phyloP scores from a whole-genome alignment of 345 rosid species.

The Litchi chinensis region DNA sequence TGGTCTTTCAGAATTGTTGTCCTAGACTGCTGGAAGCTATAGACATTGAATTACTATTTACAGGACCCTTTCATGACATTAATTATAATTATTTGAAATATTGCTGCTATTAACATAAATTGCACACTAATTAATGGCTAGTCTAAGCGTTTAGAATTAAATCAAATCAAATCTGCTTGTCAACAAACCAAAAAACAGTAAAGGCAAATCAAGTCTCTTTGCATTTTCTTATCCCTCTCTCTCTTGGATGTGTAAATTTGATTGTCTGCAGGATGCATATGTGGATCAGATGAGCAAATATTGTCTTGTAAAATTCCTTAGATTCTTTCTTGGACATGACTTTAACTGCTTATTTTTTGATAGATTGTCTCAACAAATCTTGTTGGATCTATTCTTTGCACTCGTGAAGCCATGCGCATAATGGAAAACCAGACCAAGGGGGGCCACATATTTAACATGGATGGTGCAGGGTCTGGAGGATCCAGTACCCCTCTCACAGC shows the following conservation, averaged over 20 bases:
- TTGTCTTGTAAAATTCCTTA: neutral
- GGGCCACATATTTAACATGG: conserved; percentile 96
- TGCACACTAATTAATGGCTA: neutral
- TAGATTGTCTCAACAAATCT: conserved; percentile 96
- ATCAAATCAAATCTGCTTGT: neutral
- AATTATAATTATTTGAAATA: neutral
- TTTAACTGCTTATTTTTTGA: conserved; percentile 17
- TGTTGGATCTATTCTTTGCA: conserved; percentile 92
- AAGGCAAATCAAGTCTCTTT: neutral
- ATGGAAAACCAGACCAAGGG: conserved; percentile 73
- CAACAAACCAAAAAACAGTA: neutral
- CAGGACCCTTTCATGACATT: neutral
- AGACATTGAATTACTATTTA: neutral
- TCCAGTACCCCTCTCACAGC: conserved; percentile 98
- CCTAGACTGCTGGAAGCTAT: neutral
- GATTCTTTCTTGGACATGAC: neutral
- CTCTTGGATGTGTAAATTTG: neutral
- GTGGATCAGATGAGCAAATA: neutral
- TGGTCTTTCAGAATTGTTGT: neutral
- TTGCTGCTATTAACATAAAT: neutral
- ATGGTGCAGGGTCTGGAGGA: conserved; percentile 98
- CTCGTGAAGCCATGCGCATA: conserved; percentile 82
- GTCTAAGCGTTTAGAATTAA: neutral
- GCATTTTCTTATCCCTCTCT: neutral
- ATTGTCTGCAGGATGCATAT: conserved; percentile 2